A percentile compares a stretch with the other conserved stretches of the same genome.
Conservation (phyloP, 2,329 filamentous ascomycete species). For the Claviceps humidiphila region DNA sequence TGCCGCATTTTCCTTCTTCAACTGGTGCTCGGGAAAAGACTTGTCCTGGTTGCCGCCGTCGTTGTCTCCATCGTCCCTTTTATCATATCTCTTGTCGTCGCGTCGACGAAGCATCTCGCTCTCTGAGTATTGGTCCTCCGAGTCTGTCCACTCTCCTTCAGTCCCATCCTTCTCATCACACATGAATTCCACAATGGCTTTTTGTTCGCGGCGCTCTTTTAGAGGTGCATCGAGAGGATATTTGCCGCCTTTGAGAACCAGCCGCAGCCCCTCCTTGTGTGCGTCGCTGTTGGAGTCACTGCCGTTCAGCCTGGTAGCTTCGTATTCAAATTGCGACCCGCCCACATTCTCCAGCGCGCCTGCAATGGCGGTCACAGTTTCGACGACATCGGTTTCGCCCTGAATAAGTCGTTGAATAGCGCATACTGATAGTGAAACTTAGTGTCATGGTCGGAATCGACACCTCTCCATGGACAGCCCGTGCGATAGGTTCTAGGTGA, state of each 20-base stretch:
- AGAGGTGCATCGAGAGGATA: conserved; percentile 35
- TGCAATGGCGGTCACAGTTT: conserved; percentile 57
- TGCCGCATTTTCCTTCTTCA: conserved; percentile 44
- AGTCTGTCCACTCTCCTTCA: conserved; percentile 51
- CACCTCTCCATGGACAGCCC: neutral
- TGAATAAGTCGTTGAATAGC: conserved; percentile 50
- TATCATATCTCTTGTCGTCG: conserved; percentile 10
- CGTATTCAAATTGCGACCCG: conserved; percentile 48
- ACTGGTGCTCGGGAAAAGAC: conserved; percentile 34
- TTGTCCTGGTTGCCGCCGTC: conserved; percentile 22
- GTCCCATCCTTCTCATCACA: conserved; percentile 65
- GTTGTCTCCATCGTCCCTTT: conserved; percentile 22
- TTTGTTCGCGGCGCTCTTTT: conserved; percentile 45
- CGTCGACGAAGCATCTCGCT: neutral
- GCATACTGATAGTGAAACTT: conserved; percentile 48
- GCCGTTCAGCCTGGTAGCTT: conserved; percentile 51
- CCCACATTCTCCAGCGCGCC: conserved; percentile 51
- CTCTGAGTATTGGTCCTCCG: conserved; percentile 24
- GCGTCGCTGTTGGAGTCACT: conserved; percentile 51
- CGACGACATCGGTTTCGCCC: conserved; percentile 33
- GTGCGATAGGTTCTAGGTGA: too few relatives aligned
- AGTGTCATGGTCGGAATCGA: neutral
- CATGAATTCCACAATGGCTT: conserved; percentile 71
- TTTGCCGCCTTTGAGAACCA: conserved; percentile 52
- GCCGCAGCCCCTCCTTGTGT: conserved; percentile 55